Conservation (phyloP, 768 basidiomycete genomes). For the Cystofilobasidium bisporidii region DNA sequence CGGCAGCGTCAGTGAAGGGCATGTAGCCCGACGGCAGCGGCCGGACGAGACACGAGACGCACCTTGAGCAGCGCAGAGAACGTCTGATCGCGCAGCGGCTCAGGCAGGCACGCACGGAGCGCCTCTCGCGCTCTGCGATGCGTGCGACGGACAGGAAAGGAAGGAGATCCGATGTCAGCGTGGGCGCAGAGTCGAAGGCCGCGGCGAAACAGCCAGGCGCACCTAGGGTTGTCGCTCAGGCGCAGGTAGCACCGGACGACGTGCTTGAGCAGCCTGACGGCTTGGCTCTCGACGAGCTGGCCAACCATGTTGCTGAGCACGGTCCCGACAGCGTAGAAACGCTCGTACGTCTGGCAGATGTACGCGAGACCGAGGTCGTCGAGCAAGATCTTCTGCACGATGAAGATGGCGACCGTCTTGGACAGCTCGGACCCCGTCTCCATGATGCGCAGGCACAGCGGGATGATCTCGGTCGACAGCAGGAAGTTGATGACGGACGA, state of each 20-base stretch:
- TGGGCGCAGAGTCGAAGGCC: too few species aligned
- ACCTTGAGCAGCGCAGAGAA: constrained; percentile 87
- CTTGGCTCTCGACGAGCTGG: constrained; percentile 94
- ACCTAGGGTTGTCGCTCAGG: constrained; percentile 91
- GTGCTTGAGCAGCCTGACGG: constrained; percentile 89
- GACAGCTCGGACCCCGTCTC: constrained; percentile 97
- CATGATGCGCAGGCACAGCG: constrained; percentile 98
- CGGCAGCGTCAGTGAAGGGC: neutral
- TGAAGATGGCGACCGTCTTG: constrained; percentile 99
- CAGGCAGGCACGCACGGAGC: constrained; percentile 85
- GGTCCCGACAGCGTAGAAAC: constrained; percentile 97
- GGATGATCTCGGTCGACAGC: constrained; percentile 97
- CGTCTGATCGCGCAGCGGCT: constrained; percentile 86
- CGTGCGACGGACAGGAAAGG: neutral
- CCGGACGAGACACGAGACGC: constrained; percentile 27
- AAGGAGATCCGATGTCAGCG: neutral
- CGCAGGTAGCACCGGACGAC: constrained; percentile 95
- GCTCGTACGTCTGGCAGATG: constrained; percentile 99
- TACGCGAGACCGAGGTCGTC: constrained; percentile 97
- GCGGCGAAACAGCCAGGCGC: constrained; percentile 34
- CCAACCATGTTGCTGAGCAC: constrained; percentile 98
- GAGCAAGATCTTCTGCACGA: constrained; percentile 88
- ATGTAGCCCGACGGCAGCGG: neutral
- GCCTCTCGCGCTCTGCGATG: constrained; percentile 81
- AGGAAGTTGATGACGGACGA: constrained; percentile 98